Base-by-base conservation (phyloP, 2,329 filamentous ascomycete genomes). In the Xylariales sp. region DNA sequence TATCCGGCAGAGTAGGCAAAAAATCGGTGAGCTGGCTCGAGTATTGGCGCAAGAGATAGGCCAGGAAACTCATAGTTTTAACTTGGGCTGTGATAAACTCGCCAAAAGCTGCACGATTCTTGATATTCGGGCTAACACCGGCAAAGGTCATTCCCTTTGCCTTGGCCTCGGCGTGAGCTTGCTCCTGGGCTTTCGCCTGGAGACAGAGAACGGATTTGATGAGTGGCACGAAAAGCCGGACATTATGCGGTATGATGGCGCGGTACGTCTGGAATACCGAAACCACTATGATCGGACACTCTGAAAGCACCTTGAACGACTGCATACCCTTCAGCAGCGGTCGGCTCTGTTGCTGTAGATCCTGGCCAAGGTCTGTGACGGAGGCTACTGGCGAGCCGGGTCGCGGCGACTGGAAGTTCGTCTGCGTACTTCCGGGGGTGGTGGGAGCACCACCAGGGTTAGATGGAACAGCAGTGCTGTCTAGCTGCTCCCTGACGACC, bases 61-160 rank as follows among this genome's bases (percentile, higher is more conserved):
- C 94, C 49, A 98, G 62, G 54, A 98, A 98, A 54, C 90, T 97
- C 91, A 98, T 97, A 0, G 91, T 97, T 70, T 99, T 97, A 13
- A 98, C 93, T 60, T 99, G 94, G 2, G 91, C 89, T 0, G 89
- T 97, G 47, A 98, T 94, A 49, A 97, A 95, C 53, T 98, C 94
- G 24, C 91, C 93, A 66, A 97, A 99, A 1, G 90, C 91, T 11
- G 85, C 85, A 40, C 90, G 76, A 52, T 97, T 95, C 63, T 88
- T 91, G 55, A 99, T 96, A 41, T 88, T 86, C 33, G 86, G 86
- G 63, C 88, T 95, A 37, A 98, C 88, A 2, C 93, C 91, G 0
- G 88, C 93, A 56, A 97, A 96, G 12, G 95, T 85, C 23, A 82
- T 85, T 13, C 83, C 84, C 52, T 81, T 84, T 1, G 81, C 78